Evolutionary conservation across 306 rosid genomes (phyloP), one percentile per base, ranked within the genome.

Genomic region (Acacia crassicarpa): DNA sequence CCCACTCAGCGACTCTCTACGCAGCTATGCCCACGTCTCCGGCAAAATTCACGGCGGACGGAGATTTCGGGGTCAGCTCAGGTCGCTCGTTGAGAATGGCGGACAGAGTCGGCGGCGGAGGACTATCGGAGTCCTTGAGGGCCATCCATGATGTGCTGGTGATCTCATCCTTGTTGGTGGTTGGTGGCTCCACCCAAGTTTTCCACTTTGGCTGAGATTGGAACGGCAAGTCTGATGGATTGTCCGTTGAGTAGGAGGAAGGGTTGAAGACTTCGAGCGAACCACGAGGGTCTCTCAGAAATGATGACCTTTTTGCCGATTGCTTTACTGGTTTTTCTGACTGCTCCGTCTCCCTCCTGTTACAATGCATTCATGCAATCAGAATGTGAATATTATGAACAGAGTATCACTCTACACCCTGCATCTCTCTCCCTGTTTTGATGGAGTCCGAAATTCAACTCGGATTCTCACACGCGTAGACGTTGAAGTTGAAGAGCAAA

Each of bases 1-100:
- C 99, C 99, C 99, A 95, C 87, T 95, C 99, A 9, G 99, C 97
- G 0, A 98, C 99, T 61, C 99, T 86, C 89, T 87, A 83, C 23
- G 85, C 98, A 1, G 96, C 98, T 17, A 38, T 40, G 3, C 91
- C 90, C n/a, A 75, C 19, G 43, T 84, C 91, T 15, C 67, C 92
- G 0, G 78, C 8, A 0, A 69, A 72, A 2, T 58, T 32, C 33
- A 35, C 23, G 9, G 13, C 4, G 14, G 75, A 71, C 20, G 79
- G 5, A 8, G 87, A 15, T 35, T 81, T 63, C 66, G 79, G 83
- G 4, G 62, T 19, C 49, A 45, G 2, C 41, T 63, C 41, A 14
- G 69, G 41, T 63, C n/a, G 38, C 16, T 89, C 94, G 56, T 49
- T 76, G 49, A 82, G 46, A 16, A 68, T 56, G 33, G 88, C 65